Conservation (phyloP, 139 green algal species). For the Parachlorella kessleri region DNA sequence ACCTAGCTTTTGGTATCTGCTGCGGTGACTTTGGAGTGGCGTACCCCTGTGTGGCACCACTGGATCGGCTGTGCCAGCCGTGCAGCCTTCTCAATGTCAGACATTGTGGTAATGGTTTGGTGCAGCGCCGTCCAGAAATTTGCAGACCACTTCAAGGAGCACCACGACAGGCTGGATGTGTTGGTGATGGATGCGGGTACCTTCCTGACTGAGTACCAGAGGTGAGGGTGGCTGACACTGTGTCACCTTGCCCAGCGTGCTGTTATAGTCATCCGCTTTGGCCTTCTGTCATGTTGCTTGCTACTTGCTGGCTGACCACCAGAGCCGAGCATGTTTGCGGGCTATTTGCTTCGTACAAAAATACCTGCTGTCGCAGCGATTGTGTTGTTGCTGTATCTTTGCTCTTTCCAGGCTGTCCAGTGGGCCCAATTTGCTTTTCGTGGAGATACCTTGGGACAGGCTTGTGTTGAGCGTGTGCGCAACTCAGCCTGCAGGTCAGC, state of each 20-base stretch:
- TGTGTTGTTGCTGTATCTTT: not conserved
- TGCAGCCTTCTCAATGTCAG: too few relatives aligned
- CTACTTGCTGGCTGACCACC: not conserved
- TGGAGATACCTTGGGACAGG: too few relatives aligned
- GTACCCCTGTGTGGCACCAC: not conserved
- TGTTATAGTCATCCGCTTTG: not conserved
- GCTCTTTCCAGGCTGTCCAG: too few relatives aligned
- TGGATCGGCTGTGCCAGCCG: too few relatives aligned
- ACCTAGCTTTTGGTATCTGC: not conserved
- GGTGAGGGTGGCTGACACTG: slow-evolving; percentile 12
- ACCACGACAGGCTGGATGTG: slow-evolving; percentile 37
- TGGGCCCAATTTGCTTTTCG: too few relatives aligned
- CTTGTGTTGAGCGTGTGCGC: too few relatives aligned
- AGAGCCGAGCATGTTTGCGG: not conserved
- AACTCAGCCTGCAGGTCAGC: not conserved
- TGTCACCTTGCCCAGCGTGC: not conserved
- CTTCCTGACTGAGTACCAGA: slow-evolving; percentile 31
- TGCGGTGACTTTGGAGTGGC: not conserved
- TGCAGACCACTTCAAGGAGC: slow-evolving; percentile 25
- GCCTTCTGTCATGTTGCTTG: not conserved
- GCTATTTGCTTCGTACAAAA: not conserved
- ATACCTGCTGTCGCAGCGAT: not conserved
- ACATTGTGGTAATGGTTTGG: too few relatives aligned
- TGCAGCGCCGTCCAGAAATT: slow-evolving; percentile 43
- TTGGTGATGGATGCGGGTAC: slow-evolving; percentile 47